Evolutionary conservation across 2,329 filamentous ascomycete genomes (phyloP).

Genomic region (Colletotrichum lupini): DNA sequence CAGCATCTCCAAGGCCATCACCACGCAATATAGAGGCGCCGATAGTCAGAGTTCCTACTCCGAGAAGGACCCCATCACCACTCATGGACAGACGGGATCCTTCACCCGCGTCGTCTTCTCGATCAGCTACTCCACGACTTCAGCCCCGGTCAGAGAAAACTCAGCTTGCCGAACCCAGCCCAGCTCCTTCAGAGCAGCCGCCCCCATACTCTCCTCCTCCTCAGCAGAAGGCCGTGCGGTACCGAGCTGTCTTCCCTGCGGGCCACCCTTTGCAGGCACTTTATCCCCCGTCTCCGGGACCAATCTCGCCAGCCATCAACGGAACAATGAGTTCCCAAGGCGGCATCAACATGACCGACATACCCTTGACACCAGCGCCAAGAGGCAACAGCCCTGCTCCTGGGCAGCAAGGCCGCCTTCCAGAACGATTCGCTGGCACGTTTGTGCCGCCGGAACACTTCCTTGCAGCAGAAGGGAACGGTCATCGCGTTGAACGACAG

Average conservation of each 20-base stretch:
- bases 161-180: conserved; percentile 15
- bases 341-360: conserved; percentile 68
- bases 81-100: conserved; percentile 35
- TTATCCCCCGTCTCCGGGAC: conserved; percentile 68
- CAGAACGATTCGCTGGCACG: conserved; percentile 56
- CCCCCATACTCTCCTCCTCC: conserved; percentile 67
- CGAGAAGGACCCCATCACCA: conserved; percentile 47
- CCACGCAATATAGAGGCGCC: conserved; percentile 40
- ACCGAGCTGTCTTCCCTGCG: conserved; percentile 69
- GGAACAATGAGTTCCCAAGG: conserved; percentile 72
- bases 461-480: conserved; percentile 50
- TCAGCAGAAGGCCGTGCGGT: conserved; percentile 56
- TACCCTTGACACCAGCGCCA: conserved; percentile 62
- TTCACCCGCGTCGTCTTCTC: conserved; percentile 43
- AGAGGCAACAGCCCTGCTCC: conserved; percentile 35
- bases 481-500: conserved; percentile 60
- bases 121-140: conserved; percentile 36
- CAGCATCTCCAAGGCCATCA: conserved; percentile 36
- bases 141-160: conserved; percentile 23
- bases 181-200: conserved; percentile 53
- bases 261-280: conserved; percentile 58
- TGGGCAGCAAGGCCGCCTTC: conserved; percentile 45
- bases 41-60: conserved; percentile 50
- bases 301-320: conserved; percentile 71
- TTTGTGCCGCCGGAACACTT: conserved; percentile 59